phyloP scores from a whole-genome alignment of 306 rosid genomes.

The Vigna hirtella region DNA sequence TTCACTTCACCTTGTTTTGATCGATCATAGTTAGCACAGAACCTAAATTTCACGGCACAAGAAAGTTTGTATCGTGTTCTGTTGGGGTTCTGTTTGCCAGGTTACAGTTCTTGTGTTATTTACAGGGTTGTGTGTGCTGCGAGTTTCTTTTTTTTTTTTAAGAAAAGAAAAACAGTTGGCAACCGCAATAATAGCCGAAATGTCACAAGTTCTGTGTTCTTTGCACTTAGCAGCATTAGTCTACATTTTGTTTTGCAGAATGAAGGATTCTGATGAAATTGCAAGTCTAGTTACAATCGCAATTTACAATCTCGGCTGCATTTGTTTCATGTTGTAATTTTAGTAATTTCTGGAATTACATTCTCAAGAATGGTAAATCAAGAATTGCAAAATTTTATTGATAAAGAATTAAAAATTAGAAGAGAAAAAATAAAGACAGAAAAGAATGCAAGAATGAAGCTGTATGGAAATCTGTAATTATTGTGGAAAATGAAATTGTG shows the following conservation, averaged over 20 bases:
- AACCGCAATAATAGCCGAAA: background rate
- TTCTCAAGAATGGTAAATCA: too few species aligned
- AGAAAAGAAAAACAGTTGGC: background rate
- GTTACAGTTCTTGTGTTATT: slow-evolving; percentile 8
- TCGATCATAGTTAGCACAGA: background rate
- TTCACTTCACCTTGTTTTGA: slow-evolving; percentile 10
- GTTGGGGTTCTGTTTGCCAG: too few species aligned
- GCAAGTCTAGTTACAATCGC: too few species aligned
- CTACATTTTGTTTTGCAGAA: background rate
- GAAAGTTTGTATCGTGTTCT: slow-evolving; percentile 7
- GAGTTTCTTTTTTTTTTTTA: background rate
- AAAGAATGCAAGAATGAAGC: too few species aligned
- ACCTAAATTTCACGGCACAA: background rate
- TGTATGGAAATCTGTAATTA: too few species aligned
- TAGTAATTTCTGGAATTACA: background rate
- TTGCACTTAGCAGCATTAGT: background rate
- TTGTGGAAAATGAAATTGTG: too few species aligned
- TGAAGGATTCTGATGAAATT: background rate
- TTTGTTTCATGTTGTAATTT: too few species aligned
- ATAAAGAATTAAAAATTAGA: too few species aligned
- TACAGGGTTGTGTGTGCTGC: background rate
- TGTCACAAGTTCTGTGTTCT: background rate
- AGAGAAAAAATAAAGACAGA: too few species aligned
- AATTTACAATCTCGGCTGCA: background rate
- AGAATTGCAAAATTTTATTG: too few species aligned